A percentile compares a stretch with the other conserved stretches of the same genome.
Evolutionary conservation across 2,329 filamentous ascomycete genomes (phyloP).

Genomic region (Stagonosporopsis cucurbitacearum): DNA sequence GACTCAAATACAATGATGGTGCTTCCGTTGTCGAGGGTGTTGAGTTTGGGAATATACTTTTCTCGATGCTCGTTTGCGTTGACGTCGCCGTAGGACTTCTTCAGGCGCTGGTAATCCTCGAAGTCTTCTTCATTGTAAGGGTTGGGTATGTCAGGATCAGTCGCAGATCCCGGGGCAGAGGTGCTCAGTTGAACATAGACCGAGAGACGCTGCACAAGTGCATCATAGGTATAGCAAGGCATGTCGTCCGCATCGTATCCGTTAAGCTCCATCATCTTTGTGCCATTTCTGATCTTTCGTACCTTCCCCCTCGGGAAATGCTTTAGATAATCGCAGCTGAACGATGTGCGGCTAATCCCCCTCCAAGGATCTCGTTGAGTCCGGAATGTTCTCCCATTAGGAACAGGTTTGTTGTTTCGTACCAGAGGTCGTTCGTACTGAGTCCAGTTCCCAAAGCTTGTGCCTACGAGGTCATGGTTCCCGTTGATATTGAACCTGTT

Average conservation of each 20-base stretch:
- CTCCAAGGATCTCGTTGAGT: slow-evolving; percentile 60
- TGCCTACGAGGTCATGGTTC: slow-evolving; percentile 56
- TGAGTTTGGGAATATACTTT: slow-evolving; percentile 50
- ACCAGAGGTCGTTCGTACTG: slow-evolving; percentile 55
- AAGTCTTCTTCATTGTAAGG: slow-evolving; percentile 53
- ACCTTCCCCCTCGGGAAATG: slow-evolving; percentile 47
- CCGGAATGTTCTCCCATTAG: slow-evolving; percentile 59
- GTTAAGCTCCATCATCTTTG: slow-evolving; percentile 59
- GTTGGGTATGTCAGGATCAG: slow-evolving; percentile 53
- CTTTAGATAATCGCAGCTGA: slow-evolving; percentile 61
- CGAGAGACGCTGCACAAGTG: slow-evolving; percentile 58
- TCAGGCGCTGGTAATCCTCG: slow-evolving; percentile 42
- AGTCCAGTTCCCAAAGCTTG: slow-evolving; percentile 59
- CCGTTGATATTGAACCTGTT: slow-evolving; percentile 61
- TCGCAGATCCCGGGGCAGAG: slow-evolving; percentile 46
- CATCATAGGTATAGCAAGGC: slow-evolving; percentile 56
- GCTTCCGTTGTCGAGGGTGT: slow-evolving; percentile 56
- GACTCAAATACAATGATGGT: slow-evolving; percentile 62
- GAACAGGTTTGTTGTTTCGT: slow-evolving; percentile 59
- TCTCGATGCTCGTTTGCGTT: slow-evolving; percentile 41
- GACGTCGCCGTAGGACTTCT: slow-evolving; percentile 37
- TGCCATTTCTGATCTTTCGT: slow-evolving; percentile 20
- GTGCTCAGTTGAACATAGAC: slow-evolving; percentile 60
- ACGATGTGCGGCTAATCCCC: slow-evolving; percentile 57
- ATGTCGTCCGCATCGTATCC: slow-evolving; percentile 54